These are phyloP conservation scores for Xerocomellus intermedius DNA, from an alignment of 768 basidiomycete genomes.

Conservation along the genomic window DNA sequence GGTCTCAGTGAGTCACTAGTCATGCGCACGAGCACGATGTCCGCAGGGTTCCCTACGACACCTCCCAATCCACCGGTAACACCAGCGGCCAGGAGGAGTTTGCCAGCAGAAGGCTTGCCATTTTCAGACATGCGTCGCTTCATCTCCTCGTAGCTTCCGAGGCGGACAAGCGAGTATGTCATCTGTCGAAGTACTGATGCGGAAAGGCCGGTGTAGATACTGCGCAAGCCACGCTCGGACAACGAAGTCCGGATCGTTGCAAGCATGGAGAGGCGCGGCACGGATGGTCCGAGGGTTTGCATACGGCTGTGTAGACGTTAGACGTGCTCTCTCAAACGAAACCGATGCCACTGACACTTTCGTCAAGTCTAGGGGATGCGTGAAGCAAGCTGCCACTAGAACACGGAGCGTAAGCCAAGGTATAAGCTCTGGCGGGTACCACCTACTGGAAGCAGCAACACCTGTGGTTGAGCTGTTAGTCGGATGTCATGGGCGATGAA, in stretches of 20 bases:
- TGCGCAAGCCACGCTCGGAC: constrained; percentile 63
- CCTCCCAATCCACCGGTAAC: constrained; percentile 81
- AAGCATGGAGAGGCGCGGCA: constrained; percentile 62
- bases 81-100: constrained; percentile 62
- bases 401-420: constrained; percentile 4
- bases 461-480: constrained; percentile 37
- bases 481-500: neutral
- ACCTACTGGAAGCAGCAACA: constrained; percentile 62
- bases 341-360: constrained; percentile 61
- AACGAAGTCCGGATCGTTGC: constrained; percentile 64
- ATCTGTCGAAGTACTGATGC: constrained; percentile 87
- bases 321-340: neutral
- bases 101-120: constrained; percentile 51
- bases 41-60: constrained; percentile 78
- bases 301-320: constrained; percentile 55
- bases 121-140: constrained; percentile 54
- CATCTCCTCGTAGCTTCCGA: constrained; percentile 80
- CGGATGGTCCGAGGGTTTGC: constrained; percentile 63
- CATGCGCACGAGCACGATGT: constrained; percentile 82
- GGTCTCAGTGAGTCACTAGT: constrained; percentile 80
- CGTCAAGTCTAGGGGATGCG: constrained; percentile 81
- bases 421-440: neutral
- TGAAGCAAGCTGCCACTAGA: constrained; percentile 76
- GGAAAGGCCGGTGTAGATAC: constrained; percentile 77
- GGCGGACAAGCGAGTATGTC: constrained; percentile 85